Percentiles rank a stretch among this genome's conserved stretches.
Evolutionary conservation across 2,329 filamentous ascomycete species (phyloP).

Genomic region (Aureobasidium subglaciale): DNA sequence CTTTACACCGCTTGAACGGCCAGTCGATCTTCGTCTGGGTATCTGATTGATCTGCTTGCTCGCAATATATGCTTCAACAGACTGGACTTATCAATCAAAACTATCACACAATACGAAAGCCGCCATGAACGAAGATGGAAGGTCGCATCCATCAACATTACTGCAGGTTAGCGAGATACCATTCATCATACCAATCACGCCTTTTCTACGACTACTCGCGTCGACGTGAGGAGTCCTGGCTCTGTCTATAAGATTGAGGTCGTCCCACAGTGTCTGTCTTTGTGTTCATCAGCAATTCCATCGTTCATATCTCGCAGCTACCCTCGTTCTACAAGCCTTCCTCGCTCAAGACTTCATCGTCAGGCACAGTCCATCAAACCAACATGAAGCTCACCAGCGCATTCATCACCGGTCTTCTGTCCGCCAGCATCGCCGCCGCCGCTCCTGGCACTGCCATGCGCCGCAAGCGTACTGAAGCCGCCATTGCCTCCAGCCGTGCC

Average conservation of each 20-base stretch:
- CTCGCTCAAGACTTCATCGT: not conserved
- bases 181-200: not conserved
- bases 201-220: not conserved
- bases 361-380: not conserved
- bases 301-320: not conserved
- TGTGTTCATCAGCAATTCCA: not conserved
- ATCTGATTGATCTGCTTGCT: not conserved
- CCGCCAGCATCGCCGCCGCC: conserved; percentile 38
- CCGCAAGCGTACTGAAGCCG: conserved; percentile 25
- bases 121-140: conserved; percentile 3
- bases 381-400: conserved; percentile 45
- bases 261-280: not conserved
- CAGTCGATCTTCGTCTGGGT: not conserved
- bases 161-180: not conserved
- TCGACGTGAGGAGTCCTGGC: no score
- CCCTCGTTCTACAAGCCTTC: not conserved
- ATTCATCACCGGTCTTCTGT: conserved; percentile 30
- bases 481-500: conserved; percentile 21
- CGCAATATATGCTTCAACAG: not conserved
- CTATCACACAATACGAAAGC: not conserved
- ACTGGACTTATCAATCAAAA: not conserved
- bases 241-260: not conserved
- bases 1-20: not conserved
- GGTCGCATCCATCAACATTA: not conserved
- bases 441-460: conserved; percentile 40